Percentiles rank a stretch among this genome's conserved stretches.
Conservation (phyloP, 1,139 yeast species). For the Kodamaea ohmeri region DNA sequence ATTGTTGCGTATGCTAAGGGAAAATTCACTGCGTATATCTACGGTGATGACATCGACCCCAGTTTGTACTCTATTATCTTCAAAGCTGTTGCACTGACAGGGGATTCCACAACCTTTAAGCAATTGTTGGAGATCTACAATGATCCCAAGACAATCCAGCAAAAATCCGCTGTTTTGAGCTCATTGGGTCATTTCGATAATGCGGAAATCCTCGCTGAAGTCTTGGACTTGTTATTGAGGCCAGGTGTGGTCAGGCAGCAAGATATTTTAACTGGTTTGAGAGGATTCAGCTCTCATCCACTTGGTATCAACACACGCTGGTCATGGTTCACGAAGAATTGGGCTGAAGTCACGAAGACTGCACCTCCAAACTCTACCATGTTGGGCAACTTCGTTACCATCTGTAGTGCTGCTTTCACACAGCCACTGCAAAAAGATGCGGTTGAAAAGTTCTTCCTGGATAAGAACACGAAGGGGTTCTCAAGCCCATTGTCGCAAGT, state of each 20-base stretch:
- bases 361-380: constrained; percentile 83
- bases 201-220: constrained; percentile 54
- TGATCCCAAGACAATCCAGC: constrained; percentile 66
- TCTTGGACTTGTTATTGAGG: constrained; percentile 60
- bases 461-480: constrained; percentile 66
- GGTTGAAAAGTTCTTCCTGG: constrained; percentile 57
- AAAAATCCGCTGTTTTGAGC: constrained; percentile 72
- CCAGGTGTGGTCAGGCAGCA: constrained; percentile 72
- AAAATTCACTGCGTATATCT: constrained; percentile 56
- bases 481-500: constrained; percentile 73
- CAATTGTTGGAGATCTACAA: constrained; percentile 61
- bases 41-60: constrained; percentile 62
- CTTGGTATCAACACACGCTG: constrained; percentile 67
- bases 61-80: constrained; percentile 74
- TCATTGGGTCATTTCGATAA: constrained; percentile 71
- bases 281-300: constrained; percentile 59
- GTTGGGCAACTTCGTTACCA: constrained; percentile 68
- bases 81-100: constrained; percentile 62
- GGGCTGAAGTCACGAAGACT: constrained; percentile 60
- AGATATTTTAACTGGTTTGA: constrained; percentile 78
- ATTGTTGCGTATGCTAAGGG: constrained; percentile 53
- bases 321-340: constrained; percentile 72
- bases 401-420: constrained; percentile 65
- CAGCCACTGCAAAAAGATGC: constrained; percentile 54
- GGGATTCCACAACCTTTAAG: constrained; percentile 63